phyloP scores from a whole-genome alignment of 2,329 filamentous ascomycete genomes.

The Diaporthe sp. region DNA sequence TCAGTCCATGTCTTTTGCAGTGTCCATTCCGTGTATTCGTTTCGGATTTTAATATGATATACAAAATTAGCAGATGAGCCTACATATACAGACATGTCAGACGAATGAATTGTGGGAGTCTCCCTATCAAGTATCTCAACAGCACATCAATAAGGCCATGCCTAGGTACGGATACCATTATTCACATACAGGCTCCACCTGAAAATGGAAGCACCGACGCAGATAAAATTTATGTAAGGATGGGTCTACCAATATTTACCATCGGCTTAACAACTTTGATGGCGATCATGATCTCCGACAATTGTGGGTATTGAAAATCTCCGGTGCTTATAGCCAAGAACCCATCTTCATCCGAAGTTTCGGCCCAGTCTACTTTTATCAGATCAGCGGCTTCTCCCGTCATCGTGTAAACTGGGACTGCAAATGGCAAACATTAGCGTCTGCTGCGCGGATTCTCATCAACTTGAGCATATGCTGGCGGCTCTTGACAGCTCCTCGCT shows the following conservation, averaged over 20 bases:
- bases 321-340: background rate
- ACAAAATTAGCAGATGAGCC: too few species aligned
- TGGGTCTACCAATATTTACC: background rate
- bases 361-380: constrained; percentile 13
- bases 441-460: background rate
- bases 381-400: constrained; percentile 12
- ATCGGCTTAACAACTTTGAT: background rate
- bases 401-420: background rate
- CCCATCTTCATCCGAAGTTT: background rate
- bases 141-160: background rate
- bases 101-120: background rate
- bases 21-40: background rate
- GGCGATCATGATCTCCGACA: background rate
- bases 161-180: background rate
- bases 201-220: background rate
- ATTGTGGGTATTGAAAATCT: background rate
- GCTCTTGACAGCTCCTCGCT: background rate
- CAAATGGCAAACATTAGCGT: background rate
- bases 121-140: background rate
- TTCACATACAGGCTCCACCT: background rate
- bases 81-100: too few species aligned
- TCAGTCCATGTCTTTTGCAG: background rate
- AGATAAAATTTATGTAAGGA: background rate
- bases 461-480: background rate
- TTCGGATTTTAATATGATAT: background rate